A percentile compares a stretch with the other conserved stretches of the same genome.
phyloP scores from a whole-genome alignment of 306 rosid genomes.

The Abrus pulchellus region DNA sequence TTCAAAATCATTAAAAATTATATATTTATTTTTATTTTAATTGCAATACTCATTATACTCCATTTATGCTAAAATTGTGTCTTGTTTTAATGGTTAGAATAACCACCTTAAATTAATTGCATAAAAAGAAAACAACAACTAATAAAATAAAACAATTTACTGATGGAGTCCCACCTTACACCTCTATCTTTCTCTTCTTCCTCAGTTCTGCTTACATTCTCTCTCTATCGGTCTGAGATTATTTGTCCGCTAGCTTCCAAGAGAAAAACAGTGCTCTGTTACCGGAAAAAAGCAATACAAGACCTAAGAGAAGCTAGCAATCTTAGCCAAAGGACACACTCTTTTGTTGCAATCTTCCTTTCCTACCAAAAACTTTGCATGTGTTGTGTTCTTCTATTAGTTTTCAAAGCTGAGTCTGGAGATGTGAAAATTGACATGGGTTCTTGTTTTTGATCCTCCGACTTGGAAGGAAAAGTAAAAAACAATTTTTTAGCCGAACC shows the following conservation, averaged over 20 bases:
- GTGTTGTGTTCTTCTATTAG: conserved; percentile 34
- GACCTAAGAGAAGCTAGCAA: conserved; percentile 41
- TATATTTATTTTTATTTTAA: too few relatives aligned
- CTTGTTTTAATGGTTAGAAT: too few relatives aligned
- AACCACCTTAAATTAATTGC: too few relatives aligned
- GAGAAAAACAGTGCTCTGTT: conserved; percentile 10
- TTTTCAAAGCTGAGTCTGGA: conserved; percentile 1
- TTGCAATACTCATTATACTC: too few relatives aligned
- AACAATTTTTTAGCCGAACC: conserved; percentile 40
- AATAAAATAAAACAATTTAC: not conserved
- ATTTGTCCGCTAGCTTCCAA: conserved; percentile 49
- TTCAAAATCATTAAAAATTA: too few relatives aligned
- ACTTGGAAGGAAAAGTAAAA: conserved; percentile 25
- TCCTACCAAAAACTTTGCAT: conserved; percentile 26
- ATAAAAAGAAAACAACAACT: too few relatives aligned
- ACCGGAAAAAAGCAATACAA: conserved; percentile 1
- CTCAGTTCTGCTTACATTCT: not conserved
- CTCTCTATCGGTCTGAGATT: conserved; percentile 39
- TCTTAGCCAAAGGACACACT: conserved; percentile 32
- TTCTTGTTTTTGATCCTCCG: conserved; percentile 42
- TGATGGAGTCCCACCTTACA: conserved; percentile 26
- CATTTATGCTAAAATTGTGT: too few relatives aligned
- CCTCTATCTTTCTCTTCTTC: conserved; percentile 17
- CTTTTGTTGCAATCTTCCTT: conserved; percentile 37
- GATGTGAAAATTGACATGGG: conserved; percentile 28